These are phyloP conservation scores for Aspergillus persii DNA, from an alignment of 2,329 filamentous ascomycete genomes.

Conservation along the genomic window DNA sequence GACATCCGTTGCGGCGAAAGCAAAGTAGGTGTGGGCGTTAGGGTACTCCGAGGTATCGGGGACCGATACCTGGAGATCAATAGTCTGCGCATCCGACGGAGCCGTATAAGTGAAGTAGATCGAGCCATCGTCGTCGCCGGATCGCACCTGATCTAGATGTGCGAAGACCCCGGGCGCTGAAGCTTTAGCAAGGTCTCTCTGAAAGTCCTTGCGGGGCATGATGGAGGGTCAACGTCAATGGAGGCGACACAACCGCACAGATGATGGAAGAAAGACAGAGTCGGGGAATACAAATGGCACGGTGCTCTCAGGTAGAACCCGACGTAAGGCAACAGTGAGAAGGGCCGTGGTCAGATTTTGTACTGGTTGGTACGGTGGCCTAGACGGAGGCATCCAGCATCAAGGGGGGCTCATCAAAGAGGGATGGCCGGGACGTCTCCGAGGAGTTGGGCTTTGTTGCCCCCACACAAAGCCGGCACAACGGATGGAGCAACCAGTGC, in stretches of 20 bases:
- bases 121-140: constrained; percentile 70
- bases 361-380: neutral
- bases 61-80: constrained; percentile 40
- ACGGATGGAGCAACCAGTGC: no score
- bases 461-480: no score
- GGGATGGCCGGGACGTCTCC: neutral
- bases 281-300: no score
- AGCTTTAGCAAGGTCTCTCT: constrained; percentile 54
- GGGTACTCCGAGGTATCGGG: constrained; percentile 62
- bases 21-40: constrained; percentile 54
- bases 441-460: no score
- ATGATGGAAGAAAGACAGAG: neutral
- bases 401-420: no score
- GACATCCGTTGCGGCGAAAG: constrained; percentile 52
- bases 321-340: neutral
- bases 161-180: constrained; percentile 39
- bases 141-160: constrained; percentile 55
- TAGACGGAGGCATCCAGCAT: neutral
- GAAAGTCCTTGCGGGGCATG: constrained; percentile 68
- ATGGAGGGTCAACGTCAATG: constrained; percentile 4
- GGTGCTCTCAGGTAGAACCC: no score
- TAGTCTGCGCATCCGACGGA: constrained; percentile 21
- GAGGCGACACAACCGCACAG: neutral
- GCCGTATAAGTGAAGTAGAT: constrained; percentile 60
- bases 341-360: neutral